Evolutionary conservation across 371 early-diverging fungal species (phyloP).

Genomic region (Rhizopus microsporus): DNA sequence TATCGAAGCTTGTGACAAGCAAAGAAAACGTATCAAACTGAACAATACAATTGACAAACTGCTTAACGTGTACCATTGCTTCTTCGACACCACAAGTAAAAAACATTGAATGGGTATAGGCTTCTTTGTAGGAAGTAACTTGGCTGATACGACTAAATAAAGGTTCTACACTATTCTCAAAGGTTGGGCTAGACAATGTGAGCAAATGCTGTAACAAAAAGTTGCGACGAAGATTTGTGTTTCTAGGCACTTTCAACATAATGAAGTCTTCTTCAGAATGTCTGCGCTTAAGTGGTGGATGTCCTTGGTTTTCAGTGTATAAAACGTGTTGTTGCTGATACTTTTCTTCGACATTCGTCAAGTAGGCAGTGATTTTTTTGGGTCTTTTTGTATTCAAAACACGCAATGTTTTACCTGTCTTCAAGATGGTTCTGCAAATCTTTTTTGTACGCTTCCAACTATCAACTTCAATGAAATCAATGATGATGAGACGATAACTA

Average conservation of each 20-base stretch:
- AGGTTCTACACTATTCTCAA: background rate
- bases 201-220: slow-evolving; percentile 1
- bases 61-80: background rate
- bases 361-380: background rate
- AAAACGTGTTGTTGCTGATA: background rate
- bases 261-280: slow-evolving; percentile 4
- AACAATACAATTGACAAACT: background rate
- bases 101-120: background rate
- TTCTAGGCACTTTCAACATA: slow-evolving; percentile 3
- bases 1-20: slow-evolving; percentile 1
- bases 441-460: background rate
- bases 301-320: background rate
- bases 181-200: background rate
- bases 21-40: slow-evolving; percentile 3
- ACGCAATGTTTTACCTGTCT: background rate
- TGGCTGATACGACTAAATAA: background rate
- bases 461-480: background rate
- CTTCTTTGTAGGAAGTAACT: background rate
- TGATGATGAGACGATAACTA: background rate
- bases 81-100: slow-evolving; percentile 7
- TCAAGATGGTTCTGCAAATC: background rate
- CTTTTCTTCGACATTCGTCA: background rate
- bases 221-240: background rate
- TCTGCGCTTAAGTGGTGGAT: background rate
- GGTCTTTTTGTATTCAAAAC: background rate